Conservation (phyloP, 108 stramenopile species). For the Cyclotella baltica region DNA sequence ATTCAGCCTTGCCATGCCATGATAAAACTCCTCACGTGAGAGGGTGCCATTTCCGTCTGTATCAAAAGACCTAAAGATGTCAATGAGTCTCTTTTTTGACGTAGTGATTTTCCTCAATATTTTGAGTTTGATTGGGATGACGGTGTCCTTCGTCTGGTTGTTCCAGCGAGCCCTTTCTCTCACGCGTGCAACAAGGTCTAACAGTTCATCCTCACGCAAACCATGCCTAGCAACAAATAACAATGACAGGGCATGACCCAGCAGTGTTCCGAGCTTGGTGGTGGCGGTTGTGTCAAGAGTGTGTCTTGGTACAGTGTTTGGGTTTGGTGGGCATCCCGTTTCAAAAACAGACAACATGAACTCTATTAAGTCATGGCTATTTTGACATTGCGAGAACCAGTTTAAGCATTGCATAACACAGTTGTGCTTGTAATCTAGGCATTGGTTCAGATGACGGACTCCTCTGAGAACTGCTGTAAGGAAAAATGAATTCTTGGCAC, state of each 20-base stretch:
- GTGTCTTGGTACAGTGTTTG: not conserved
- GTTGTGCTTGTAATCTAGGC: not conserved
- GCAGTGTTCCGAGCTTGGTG: conserved; percentile 35
- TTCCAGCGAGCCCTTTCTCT: conserved; percentile 28
- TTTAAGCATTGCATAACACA: conserved; percentile 11
- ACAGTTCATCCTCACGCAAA: conserved; percentile 62
- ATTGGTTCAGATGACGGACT: conserved; percentile 2
- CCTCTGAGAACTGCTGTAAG: conserved; percentile 32
- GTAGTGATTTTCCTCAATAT: conserved; percentile 31
- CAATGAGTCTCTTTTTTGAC: conserved; percentile 36
- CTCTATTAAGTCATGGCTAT: conserved; percentile 23
- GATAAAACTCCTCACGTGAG: conserved; percentile 29
- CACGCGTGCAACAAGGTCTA: conserved; percentile 46
- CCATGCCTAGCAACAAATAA: conserved; percentile 66
- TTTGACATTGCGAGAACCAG: not conserved
- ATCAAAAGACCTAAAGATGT: conserved; percentile 45
- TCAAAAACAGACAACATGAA: conserved; percentile 23
- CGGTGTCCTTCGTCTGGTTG: conserved; percentile 35
- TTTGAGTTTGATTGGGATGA: conserved; percentile 41
- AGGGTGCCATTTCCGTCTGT: conserved; percentile 32
- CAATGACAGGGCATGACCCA: conserved; percentile 58
- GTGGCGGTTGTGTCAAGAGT: not conserved
- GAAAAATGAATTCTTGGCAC: conserved; percentile 30
- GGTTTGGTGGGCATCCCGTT: not conserved
- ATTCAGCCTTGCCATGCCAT: conserved; percentile 24